A percentile compares a stretch with the other conserved stretches of the same genome.
phyloP scores from a whole-genome alignment of 1,284 basidiomycete species.

The Cystobasidium slooffiae region DNA sequence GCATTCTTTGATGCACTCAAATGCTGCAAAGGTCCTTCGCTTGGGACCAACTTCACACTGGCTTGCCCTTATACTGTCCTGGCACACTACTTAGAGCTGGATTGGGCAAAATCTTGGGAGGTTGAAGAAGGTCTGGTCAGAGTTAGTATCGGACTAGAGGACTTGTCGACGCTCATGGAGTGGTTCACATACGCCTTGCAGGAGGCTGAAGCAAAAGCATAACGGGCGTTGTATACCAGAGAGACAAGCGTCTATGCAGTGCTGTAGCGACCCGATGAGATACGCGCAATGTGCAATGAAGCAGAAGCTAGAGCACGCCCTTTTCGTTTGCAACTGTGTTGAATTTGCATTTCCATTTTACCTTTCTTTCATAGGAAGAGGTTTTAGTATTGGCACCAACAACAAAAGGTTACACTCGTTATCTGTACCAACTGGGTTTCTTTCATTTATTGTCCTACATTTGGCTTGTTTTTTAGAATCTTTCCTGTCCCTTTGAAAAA shows the following conservation, averaged over 20 bases:
- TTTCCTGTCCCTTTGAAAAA: neutral
- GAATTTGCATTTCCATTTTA: no score
- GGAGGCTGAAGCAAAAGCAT: conserved; percentile 64
- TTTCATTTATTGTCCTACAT: no score
- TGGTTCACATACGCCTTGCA: conserved; percentile 71
- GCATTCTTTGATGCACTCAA: conserved; percentile 86
- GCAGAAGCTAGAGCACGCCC: no score
- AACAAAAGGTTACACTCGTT: no score
- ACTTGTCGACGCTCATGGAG: conserved; percentile 65
- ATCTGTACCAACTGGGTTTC: neutral
- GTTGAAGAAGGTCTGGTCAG: conserved; percentile 84
- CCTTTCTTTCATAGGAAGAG: no score
- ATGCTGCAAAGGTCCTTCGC: conserved; percentile 87
- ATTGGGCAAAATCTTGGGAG: conserved; percentile 86
- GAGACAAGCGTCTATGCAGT: neutral
- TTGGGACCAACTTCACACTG: conserved; percentile 95
- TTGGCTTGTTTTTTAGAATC: no score
- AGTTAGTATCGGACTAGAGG: conserved; percentile 89
- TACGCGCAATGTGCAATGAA: no score
- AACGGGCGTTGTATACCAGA: neutral
- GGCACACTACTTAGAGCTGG: conserved; percentile 87
- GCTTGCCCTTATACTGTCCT: conserved; percentile 92
- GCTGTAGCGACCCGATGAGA: no score
- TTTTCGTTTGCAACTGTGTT: no score
- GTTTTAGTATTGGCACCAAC: no score